Conservation (phyloP, 805 yeast species). For the Monosporozyma siamensis region DNA sequence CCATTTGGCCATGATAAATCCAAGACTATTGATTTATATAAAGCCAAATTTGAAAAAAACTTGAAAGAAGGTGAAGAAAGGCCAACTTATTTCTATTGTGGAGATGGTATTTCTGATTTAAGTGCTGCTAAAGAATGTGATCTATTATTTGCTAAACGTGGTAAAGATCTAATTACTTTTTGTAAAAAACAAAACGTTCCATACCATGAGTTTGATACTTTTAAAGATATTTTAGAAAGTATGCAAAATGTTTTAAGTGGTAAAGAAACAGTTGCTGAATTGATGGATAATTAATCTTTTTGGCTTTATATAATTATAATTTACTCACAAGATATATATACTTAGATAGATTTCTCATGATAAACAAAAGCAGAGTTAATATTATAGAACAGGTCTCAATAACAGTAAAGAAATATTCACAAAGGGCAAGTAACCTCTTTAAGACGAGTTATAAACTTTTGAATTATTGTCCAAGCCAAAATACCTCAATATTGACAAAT, state of each 20-base stretch:
- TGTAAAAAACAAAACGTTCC: conserved; percentile 77
- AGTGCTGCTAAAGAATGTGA: conserved; percentile 95
- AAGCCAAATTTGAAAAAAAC: conserved; percentile 25
- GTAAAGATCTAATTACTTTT: conserved; percentile 78
- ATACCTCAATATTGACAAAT: no score
- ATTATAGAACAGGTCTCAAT: no score
- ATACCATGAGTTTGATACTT: conserved; percentile 71
- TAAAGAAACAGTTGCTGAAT: conserved; percentile 23
- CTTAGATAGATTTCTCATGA: not conserved
- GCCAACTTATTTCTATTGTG: conserved; percentile 81
- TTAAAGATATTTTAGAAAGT: conserved; percentile 60
- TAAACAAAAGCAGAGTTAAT: no score
- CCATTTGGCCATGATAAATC: conserved; percentile 94
- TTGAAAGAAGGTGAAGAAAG: conserved; percentile 30
- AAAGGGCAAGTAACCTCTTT: no score
- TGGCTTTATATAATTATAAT: not conserved
- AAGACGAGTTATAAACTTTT: no score
- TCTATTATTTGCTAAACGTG: conserved; percentile 84
- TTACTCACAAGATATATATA: not conserved
- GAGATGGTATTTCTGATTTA: conserved; percentile 95
- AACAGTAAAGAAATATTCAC: no score
- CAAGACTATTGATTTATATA: conserved; percentile 50
- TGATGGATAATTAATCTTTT: conserved; percentile 23
- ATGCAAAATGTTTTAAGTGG: conserved; percentile 44
- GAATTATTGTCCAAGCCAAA: no score